Base-by-base conservation (phyloP, 2,329 filamentous ascomycete genomes). In the Calonectria pteridis region DNA sequence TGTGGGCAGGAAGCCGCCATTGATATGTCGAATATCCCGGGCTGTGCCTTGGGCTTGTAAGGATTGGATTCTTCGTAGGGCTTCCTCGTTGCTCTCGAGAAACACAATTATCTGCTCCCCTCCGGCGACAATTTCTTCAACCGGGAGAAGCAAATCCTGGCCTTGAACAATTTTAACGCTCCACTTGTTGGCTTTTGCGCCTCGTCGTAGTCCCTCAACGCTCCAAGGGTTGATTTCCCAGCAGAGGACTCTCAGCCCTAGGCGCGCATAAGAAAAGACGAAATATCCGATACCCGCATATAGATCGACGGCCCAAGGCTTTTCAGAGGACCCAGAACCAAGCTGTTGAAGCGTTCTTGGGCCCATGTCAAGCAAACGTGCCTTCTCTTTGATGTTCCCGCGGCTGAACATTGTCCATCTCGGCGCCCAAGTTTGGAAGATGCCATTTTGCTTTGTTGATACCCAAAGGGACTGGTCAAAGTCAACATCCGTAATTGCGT, bases 261-360 rank as follows among this genome's bases (percentile, higher is more conserved):
- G 90, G 73, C 87, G 88, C 9, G 93, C 89, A 84, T 98, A 98
- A 37, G 92, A 94, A 81, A 98, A 98, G 4, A 94, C 91, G 84
- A 98, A 98, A 84, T 98, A 98, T 6, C 96, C 96, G 76, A 98
- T 98, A 0, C 96, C 96, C 0, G 94, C 95, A 85, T 98, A 98
- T 73, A 98, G 86, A 83, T 98, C 96, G 0, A 97, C 90, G 0
- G 93, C 91, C 83, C 89, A 91, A 5, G 72, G 69, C 2, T 79
- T 77, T 11, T 83, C 82, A 20, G n/a, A 18, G 4, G 37, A 43
- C 62, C 69, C 6, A 13, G 72, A 26, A 7, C 37, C 40, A 10
- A 10, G 16, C 16, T 13, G 51, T 6, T 40, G 28, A 35, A 69
- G 70, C 40, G n/a, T 51, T 3, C 40, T 67, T 20, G 43, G 73